phyloP scores from a whole-genome alignment of 2,329 filamentous ascomycete genomes.

The Akanthomyces muscarius region DNA sequence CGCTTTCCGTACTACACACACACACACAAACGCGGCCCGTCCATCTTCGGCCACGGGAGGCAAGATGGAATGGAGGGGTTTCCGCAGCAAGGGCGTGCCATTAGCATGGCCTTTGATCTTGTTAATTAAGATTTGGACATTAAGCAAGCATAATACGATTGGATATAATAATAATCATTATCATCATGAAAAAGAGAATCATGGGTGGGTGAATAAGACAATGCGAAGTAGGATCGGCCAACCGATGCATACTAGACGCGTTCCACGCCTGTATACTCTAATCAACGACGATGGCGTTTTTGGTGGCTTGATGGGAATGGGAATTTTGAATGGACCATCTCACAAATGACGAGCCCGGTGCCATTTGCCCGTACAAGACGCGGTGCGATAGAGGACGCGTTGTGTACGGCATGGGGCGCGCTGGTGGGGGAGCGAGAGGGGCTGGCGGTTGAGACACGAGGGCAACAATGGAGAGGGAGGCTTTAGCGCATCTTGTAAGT shows the following conservation, averaged over 20 bases:
- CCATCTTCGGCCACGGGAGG: neutral
- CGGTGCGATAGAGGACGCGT: neutral
- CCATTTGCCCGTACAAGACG: neutral
- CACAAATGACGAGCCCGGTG: neutral
- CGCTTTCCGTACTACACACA: neutral
- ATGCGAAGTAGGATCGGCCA: neutral
- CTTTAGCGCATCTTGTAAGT: neutral
- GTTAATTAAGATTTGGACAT: neutral
- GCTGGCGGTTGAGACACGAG: conserved; percentile 6
- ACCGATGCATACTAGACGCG: neutral
- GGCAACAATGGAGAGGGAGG: conserved; percentile 6
- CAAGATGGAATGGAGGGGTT: neutral
- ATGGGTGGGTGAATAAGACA: neutral
- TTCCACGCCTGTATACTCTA: neutral
- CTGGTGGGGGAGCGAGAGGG: neutral
- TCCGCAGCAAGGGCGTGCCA: neutral
- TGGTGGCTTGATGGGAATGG: neutral
- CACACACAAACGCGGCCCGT: neutral
- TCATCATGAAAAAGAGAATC: neutral
- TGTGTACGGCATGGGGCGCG: neutral
- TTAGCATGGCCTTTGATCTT: neutral
- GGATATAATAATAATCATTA: too few relatives aligned
- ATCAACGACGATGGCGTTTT: neutral
- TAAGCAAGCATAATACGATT: neutral
- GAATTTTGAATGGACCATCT: neutral